A percentile compares a stretch with the other conserved stretches of the same genome.
Evolutionary conservation across 768 basidiomycete species (phyloP).

Genomic region (Calocybe cyanea): DNA sequence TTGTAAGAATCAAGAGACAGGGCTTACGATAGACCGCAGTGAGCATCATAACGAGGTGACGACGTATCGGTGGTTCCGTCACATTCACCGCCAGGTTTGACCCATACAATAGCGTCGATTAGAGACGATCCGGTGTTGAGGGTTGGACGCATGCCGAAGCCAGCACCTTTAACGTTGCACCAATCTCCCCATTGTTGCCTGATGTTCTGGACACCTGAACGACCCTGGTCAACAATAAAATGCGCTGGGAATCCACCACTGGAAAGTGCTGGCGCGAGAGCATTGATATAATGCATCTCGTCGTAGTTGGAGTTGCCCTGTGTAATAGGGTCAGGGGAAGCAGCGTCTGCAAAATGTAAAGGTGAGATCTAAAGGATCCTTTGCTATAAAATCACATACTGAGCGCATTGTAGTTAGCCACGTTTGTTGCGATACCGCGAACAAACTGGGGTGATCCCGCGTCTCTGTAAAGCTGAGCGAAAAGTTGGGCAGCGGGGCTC

Average conservation of each 20-base stretch:
- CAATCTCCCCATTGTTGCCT: conserved; percentile 62
- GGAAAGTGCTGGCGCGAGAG: conserved; percentile 44
- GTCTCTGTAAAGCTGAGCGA: conserved; percentile 42
- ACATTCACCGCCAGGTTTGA: conserved; percentile 66
- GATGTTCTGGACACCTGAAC: conserved; percentile 60
- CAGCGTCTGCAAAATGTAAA: conserved; percentile 35
- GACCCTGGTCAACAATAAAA: conserved; percentile 67
- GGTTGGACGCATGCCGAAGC: conserved; percentile 59
- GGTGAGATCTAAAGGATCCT: conserved; percentile 6
- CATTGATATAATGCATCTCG: conserved; percentile 56
- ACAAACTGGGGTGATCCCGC: conserved; percentile 56
- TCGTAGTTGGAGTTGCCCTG: conserved; percentile 59
- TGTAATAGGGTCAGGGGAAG: conserved; percentile 57
- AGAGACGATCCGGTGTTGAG: conserved; percentile 47
- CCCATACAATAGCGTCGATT: conserved; percentile 63
- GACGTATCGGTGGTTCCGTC: conserved; percentile 59
- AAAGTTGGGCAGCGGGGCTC: conserved; percentile 53
- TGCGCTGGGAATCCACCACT: conserved; percentile 49
- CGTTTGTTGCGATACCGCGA: conserved; percentile 60
- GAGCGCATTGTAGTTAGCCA: conserved; percentile 45
- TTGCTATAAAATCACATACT: conserved; percentile 16
- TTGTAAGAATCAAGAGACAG: not conserved
- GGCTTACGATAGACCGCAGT: conserved; percentile 46
- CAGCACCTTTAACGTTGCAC: conserved; percentile 65
- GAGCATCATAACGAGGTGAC: conserved; percentile 47